A percentile compares a stretch with the other conserved stretches of the same genome.
Evolutionary conservation across 257 asterid genomes (phyloP).

Genomic region (Cynanchum wilfordii): DNA sequence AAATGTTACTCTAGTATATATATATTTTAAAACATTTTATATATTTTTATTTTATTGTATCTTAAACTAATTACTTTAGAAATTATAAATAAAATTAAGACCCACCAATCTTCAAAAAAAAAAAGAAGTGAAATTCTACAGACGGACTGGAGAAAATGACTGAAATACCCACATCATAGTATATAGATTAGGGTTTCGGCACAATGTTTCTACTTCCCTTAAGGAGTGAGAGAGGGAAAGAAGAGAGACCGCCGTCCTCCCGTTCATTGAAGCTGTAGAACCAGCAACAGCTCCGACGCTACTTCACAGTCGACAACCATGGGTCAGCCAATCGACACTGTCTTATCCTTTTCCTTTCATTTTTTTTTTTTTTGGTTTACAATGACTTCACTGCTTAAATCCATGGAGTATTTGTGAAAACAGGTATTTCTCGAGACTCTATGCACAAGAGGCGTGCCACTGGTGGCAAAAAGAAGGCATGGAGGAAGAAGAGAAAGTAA

Average conservation of each 20-base stretch:
- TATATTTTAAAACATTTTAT: too few relatives aligned
- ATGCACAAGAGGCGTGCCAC: conserved; percentile 66
- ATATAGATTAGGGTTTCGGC: conserved; percentile 21
- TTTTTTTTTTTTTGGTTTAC: not conserved
- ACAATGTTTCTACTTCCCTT: not conserved
- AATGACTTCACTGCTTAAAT: not conserved
- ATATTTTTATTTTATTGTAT: too few relatives aligned
- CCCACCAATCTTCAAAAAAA: too few relatives aligned
- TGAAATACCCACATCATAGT: not conserved
- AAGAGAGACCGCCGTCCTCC: not conserved
- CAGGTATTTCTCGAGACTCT: conserved; percentile 51
- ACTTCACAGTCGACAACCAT: conserved; percentile 11
- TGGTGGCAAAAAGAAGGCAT: conserved; percentile 54
- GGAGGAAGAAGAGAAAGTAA: conserved; percentile 63
- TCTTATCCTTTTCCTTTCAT: not conserved
- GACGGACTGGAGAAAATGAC: not conserved
- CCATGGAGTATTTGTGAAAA: conserved; percentile 8
- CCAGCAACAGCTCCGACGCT: not conserved
- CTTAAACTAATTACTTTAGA: too few relatives aligned
- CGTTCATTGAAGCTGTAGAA: not conserved
- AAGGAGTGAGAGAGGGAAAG: not conserved
- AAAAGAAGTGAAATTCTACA: not conserved
- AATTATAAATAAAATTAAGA: too few relatives aligned
- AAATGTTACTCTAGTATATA: too few relatives aligned
- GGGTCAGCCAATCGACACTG: conserved; percentile 11